Base-by-base conservation (phyloP, 176 grass and related monocot genomes). In the Aegilops sharonensis region DNA sequence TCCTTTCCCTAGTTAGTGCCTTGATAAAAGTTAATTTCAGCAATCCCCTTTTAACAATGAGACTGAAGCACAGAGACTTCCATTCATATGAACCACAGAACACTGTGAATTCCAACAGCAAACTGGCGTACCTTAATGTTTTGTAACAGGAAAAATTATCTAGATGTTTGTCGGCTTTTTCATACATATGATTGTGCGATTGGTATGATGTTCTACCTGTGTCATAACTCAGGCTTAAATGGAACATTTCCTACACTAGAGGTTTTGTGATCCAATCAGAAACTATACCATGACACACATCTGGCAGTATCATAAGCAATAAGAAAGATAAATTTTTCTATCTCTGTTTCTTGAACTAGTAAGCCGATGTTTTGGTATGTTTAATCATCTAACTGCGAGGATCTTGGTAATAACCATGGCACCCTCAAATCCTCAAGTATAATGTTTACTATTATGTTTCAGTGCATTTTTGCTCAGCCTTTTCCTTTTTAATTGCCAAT, bases 401-500 rank as follows among this genome's bases (percentile, higher is more conserved):
- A 68, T 79, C 65, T 80, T 84, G 20, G 36, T 18, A 7, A 12
- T 84, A 75, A 60, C 34, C 12, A 13, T 67, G 77, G 23, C 9
- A 52, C 59, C 17, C 43, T 35, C 43, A 34, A 6, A 25, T 54
- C 15, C 42, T 87, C 47, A 73, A 24, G 35, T 67, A 75, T 83
- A 75, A 43, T 68, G 67, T 57, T 68, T 17, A 56, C 17, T 57
- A 39, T 84, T 27, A 40, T 59, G n/a, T 75, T 68, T 47, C 50
- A 47, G 21, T 87, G 60, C 14, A 52, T 17, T 84, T 60, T 13
- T 81, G 21, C 59, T 72, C 4, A 36, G 24, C 23, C 18, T 48
- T 81, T 75, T 75, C 77, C 68, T 81, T 71, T 73, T 81, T n/a
- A 81, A 80, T 69, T 68, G 23, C 48, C 57, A 34, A 78, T 88